Conservation (phyloP, 768 basidiomycete species). For the Cyclocybe cylindracea region DNA sequence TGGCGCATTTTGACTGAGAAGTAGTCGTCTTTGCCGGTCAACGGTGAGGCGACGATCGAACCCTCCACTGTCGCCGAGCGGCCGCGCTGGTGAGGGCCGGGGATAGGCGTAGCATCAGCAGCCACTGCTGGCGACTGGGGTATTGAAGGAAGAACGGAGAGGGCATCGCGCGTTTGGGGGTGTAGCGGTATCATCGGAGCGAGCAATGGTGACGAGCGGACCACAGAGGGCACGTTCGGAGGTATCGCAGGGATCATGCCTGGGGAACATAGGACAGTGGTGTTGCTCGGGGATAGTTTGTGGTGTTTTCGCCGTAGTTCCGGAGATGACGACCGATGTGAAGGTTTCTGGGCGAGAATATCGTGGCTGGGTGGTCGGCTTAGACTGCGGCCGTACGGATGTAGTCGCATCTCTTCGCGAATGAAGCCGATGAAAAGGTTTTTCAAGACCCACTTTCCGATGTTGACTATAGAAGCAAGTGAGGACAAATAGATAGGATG, state of each 20-base stretch:
- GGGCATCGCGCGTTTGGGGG: constrained; percentile 24
- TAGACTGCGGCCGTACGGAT: constrained; percentile 21
- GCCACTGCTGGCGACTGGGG: constrained; percentile 45
- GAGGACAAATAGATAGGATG: background rate
- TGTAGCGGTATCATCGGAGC: constrained; percentile 59
- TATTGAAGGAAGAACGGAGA: constrained; percentile 31
- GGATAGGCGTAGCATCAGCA: constrained; percentile 27
- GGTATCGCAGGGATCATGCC: constrained; percentile 67
- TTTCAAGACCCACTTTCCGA: constrained; percentile 88
- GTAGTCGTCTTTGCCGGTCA: constrained; percentile 46
- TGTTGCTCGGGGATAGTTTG: constrained; percentile 25
- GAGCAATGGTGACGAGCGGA: constrained; percentile 55
- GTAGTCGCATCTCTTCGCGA: constrained; percentile 56
- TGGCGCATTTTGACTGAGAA: constrained; percentile 49
- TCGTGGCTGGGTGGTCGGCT: constrained; percentile 24
- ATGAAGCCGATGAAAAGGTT: constrained; percentile 85
- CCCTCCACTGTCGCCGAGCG: constrained; percentile 49
- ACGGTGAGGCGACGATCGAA: constrained; percentile 4
- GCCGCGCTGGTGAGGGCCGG: constrained; percentile 25
- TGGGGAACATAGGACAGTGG: constrained; percentile 59
- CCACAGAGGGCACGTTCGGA: constrained; percentile 45
- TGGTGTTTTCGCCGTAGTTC: constrained; percentile 5
- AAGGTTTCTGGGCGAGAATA: constrained; percentile 10
- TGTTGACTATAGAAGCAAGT: constrained; percentile 61
- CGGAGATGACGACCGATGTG: background rate